Base-by-base conservation (phyloP, 768 basidiomycete genomes). In the Termitomyces sp. region DNA sequence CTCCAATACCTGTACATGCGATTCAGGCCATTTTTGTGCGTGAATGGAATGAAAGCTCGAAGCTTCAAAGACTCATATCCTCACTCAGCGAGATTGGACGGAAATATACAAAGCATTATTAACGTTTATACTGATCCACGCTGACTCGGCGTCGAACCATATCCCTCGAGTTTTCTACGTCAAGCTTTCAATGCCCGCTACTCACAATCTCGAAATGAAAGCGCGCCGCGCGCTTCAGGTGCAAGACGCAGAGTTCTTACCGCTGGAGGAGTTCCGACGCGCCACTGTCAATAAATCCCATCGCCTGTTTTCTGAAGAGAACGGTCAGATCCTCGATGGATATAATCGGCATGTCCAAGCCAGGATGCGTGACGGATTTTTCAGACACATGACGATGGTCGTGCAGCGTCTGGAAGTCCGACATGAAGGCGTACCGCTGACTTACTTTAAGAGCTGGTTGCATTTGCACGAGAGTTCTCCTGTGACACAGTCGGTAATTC, bases 241-340 rank as follows among this genome's bases (percentile, higher is more conserved):
- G 3, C 52, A 58, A 18, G 52, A 54, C 13, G 52, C 57, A 18
- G 57, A 58, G 18, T 18, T 58, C 16, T 24, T 58, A 10, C 18
- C 47, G 8, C 18, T 58, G 37, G 57, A 29, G 29, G 29, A 3
- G 6, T 29, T 29, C 29, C 52, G 57, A 18, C 57, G 57, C 20
- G 57, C 57, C 18, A 58, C 57, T 31, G 57, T 58, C 13, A 58
- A 48, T 6, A 58, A 58, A 24, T 58, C 57, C 15, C 52, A 58
- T 49, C 45, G 46, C 3, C 24, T 58, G 5, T 58, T 22, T 28
- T 58, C 47, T 29, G 52, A 26, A 7, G 46, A 54, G 52, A 58
- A 58, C 8, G 57, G 57, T 10, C 57, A 49, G 29, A 46, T 58
- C 12, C 18, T 58, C 5, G 57, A 58, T 26, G 47, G 46, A 12